A percentile compares a stretch with the other conserved stretches of the same genome.
Conservation (phyloP, 2,329 filamentous ascomycete species). For the Aspergillus neotritici region DNA sequence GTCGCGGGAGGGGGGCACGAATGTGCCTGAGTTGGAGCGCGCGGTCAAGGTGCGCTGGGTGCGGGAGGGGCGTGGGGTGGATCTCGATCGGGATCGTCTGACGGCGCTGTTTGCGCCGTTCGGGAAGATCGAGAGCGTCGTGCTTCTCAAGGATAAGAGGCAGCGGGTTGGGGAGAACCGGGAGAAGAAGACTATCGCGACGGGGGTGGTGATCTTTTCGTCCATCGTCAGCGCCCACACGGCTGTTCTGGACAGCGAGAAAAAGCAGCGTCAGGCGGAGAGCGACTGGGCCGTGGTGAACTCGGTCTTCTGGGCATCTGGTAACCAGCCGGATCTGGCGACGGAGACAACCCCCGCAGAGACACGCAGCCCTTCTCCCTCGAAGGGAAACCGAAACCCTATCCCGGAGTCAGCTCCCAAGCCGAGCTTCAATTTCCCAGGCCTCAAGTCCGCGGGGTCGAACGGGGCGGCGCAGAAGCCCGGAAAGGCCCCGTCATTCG, state of each 20-base stretch:
- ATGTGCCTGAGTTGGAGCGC: conserved; percentile 51
- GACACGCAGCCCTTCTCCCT: conserved; percentile 10
- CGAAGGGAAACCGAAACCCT: conserved; percentile 9
- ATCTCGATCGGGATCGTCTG: conserved; percentile 46
- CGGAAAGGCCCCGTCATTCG: conserved; percentile 38
- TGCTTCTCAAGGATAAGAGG: conserved; percentile 54
- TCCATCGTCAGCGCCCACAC: conserved; percentile 55
- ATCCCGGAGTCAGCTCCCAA: conserved; percentile 14
- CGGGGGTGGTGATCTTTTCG: conserved; percentile 51
- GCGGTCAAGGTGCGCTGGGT: conserved; percentile 55
- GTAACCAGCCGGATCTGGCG: conserved; percentile 47
- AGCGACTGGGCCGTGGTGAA: conserved; percentile 47
- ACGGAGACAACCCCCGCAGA: not conserved
- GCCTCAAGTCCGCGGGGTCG: conserved; percentile 22
- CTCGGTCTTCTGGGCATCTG: conserved; percentile 51
- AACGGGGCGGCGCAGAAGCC: conserved; percentile 15
- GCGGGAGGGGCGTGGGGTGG: conserved; percentile 42
- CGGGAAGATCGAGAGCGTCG: conserved; percentile 52
- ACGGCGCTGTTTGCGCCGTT: conserved; percentile 47
- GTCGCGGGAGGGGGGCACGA: conserved; percentile 34
- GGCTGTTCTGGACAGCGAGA: conserved; percentile 49
- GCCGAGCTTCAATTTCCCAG: conserved; percentile 32
- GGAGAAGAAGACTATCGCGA: conserved; percentile 49
- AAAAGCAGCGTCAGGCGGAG: conserved; percentile 28
- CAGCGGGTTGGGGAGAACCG: conserved; percentile 45